These are phyloP conservation scores for Globisporangium nodosum DNA, from an alignment of 352 stramenopile genomes.

Conservation along the genomic window DNA sequence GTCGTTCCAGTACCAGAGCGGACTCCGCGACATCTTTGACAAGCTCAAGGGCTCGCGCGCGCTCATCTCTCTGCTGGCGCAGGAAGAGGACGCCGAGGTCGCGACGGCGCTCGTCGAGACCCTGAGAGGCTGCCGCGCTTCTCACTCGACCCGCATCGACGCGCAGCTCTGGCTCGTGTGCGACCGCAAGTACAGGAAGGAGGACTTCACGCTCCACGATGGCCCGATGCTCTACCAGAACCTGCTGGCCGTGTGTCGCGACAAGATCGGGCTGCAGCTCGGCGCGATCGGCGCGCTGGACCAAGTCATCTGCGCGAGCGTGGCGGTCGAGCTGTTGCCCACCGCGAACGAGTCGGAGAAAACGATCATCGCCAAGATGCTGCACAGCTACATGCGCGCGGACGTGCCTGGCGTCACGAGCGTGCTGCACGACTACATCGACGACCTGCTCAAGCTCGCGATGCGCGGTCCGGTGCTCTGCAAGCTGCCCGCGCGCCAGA, in stretches of 20 bases:
- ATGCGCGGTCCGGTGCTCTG: background rate
- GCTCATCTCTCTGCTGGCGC: background rate
- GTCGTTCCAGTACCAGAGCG: background rate
- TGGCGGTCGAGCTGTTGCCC: background rate
- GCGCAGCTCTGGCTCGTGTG: background rate
- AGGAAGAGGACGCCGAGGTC: background rate
- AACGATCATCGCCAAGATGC: background rate
- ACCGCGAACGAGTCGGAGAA: background rate
- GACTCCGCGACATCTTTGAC: background rate
- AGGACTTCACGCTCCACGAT: background rate
- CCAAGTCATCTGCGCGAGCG: background rate
- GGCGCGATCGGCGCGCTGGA: background rate
- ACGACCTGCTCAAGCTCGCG: background rate
- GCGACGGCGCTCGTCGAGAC: background rate
- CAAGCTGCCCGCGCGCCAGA: background rate
- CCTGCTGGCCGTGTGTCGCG: background rate
- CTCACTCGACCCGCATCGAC: background rate
- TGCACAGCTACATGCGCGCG: background rate
- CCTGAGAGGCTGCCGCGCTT: background rate
- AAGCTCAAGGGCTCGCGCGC: background rate
- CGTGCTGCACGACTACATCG: background rate
- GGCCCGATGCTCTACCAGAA: conserved; percentile 3
- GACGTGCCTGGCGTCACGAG: background rate
- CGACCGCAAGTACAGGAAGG: background rate
- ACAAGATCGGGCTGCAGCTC: background rate